These are phyloP conservation scores for Xylaria grammica DNA, from an alignment of 495 filamentous ascomycete genomes.

Conservation along the genomic window DNA sequence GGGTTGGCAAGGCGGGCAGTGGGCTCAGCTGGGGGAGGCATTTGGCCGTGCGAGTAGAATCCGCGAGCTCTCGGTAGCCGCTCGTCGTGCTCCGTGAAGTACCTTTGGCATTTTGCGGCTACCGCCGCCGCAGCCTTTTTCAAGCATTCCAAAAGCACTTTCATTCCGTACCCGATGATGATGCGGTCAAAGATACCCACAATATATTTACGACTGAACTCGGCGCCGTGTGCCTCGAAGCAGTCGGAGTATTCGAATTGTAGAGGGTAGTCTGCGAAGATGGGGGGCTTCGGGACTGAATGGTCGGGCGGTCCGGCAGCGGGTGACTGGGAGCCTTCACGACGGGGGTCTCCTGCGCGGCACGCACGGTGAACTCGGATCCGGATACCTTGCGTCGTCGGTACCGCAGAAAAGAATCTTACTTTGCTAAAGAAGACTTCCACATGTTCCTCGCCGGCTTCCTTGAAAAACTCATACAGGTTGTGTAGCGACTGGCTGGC, in stretches of 20 bases:
- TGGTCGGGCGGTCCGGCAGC: background rate
- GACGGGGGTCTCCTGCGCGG: background rate
- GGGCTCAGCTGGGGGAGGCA: background rate
- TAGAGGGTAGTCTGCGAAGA: background rate
- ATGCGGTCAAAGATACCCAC: background rate
- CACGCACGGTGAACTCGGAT: constrained; percentile 1
- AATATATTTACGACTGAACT: background rate
- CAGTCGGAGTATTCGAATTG: constrained; percentile 1
- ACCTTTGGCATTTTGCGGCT: background rate
- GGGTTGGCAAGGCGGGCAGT: background rate
- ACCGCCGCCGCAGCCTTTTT: background rate
- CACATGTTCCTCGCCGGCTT: background rate
- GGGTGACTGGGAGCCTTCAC: background rate
- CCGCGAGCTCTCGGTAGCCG: background rate
- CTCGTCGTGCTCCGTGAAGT: background rate
- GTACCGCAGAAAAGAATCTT: background rate
- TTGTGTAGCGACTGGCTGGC: background rate
- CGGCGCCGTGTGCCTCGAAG: background rate
- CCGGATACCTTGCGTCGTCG: background rate
- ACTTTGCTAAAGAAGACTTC: background rate
- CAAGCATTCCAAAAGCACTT: background rate
- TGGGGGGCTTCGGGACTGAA: background rate
- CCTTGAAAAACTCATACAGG: constrained; percentile 1
- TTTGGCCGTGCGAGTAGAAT: background rate
- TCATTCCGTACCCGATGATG: background rate